Conservation (phyloP, 768 basidiomycete species). For the Podaxis rugospora region DNA sequence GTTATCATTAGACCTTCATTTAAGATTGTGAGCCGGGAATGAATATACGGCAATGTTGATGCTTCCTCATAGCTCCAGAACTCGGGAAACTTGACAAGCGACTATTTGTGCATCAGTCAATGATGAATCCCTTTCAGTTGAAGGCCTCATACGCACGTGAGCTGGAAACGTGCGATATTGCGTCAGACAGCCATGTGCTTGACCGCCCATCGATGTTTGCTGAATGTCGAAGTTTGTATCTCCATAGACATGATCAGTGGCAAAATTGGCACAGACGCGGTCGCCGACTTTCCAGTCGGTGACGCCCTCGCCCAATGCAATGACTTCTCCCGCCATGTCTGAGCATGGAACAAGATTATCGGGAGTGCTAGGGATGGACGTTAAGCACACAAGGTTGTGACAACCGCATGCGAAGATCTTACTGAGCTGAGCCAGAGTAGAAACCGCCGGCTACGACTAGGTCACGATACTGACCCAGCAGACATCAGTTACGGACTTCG, state of each 20-base stretch:
- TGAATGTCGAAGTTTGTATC: slow-evolving; percentile 31
- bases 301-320: slow-evolving; percentile 39
- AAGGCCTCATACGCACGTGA: slow-evolving; percentile 5
- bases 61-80: slow-evolving; percentile 36
- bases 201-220: slow-evolving; percentile 38
- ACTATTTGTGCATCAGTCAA: slow-evolving; percentile 21
- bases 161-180: slow-evolving; percentile 46
- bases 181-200: slow-evolving; percentile 46
- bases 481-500: neutral
- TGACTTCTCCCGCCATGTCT: slow-evolving; percentile 55
- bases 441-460: slow-evolving; percentile 33
- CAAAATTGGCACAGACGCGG: slow-evolving; percentile 52
- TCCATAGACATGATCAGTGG: slow-evolving; percentile 42
- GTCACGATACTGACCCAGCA: slow-evolving; percentile 40
- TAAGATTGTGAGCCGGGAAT: neutral
- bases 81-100: slow-evolving; percentile 46
- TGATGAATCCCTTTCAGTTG: neutral
- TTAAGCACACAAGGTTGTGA: neutral
- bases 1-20: slow-evolving; percentile 11
- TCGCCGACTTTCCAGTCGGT: slow-evolving; percentile 51
- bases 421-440: slow-evolving; percentile 30
- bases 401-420: neutral
- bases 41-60: slow-evolving; percentile 6
- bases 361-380: slow-evolving; percentile 7
- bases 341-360: slow-evolving; percentile 35